These are phyloP conservation scores for Colletotrichum zoysiae DNA, from an alignment of 2,329 filamentous ascomycete genomes.

Conservation along the genomic window DNA sequence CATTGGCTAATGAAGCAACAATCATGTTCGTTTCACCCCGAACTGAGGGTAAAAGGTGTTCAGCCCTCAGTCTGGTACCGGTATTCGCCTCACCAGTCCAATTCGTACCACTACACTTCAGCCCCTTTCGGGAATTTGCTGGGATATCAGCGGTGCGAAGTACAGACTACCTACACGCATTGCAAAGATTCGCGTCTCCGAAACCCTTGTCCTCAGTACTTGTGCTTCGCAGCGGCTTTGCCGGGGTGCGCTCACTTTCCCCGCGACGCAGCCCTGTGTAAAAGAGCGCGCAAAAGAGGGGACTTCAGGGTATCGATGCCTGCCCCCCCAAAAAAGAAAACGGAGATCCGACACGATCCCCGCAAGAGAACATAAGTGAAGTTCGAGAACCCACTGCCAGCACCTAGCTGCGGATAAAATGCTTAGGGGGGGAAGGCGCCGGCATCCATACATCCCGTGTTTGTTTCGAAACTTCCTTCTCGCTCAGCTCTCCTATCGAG, in stretches of 20 bases:
- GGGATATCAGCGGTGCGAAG: constrained; percentile 11
- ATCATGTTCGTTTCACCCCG: constrained; percentile 35
- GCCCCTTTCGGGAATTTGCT: constrained; percentile 19
- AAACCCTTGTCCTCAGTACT: constrained; percentile 32
- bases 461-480: constrained; percentile 14
- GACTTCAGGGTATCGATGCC: constrained; percentile 36
- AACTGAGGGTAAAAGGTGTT: constrained; percentile 21
- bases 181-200: constrained; percentile 27
- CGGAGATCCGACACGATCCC: constrained; percentile 25
- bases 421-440: background rate
- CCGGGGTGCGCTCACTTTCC: constrained; percentile 27
- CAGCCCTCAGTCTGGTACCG: constrained; percentile 13
- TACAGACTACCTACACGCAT: constrained; percentile 7
- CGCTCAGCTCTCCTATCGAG: background rate
- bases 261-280: constrained; percentile 34
- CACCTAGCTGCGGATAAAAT: constrained; percentile 5
- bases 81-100: constrained; percentile 27
- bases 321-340: constrained; percentile 20
- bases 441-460: constrained; percentile 15
- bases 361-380: constrained; percentile 29
- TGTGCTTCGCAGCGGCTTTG: background rate
- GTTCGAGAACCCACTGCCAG: constrained; percentile 27
- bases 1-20: constrained; percentile 34
- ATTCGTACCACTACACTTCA: constrained; percentile 5
- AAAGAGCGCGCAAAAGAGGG: constrained; percentile 29